A percentile compares a stretch with the other conserved stretches of the same genome.
phyloP scores from a whole-genome alignment of 2,329 filamentous ascomycete species.

The Diaporthe caulivora region DNA sequence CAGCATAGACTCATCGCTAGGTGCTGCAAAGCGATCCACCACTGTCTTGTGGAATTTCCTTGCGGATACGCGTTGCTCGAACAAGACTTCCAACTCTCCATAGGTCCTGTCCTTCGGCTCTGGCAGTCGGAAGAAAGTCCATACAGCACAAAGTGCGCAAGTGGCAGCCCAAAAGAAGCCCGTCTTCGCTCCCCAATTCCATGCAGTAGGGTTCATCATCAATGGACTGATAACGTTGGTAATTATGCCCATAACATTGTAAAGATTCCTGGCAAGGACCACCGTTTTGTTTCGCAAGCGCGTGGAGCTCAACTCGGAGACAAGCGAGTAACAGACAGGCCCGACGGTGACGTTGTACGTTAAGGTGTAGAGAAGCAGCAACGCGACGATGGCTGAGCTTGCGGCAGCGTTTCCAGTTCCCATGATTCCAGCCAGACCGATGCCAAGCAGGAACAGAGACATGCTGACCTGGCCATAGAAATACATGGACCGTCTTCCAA shows the following conservation, averaged over 20 bases:
- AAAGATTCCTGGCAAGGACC: constrained; percentile 57
- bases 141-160: constrained; percentile 59
- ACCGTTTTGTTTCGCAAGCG: constrained; percentile 61
- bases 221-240: constrained; percentile 60
- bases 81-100: constrained; percentile 68
- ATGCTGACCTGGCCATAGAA: constrained; percentile 55
- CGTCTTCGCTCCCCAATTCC: constrained; percentile 61
- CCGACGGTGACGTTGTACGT: constrained; percentile 61
- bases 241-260: constrained; percentile 62
- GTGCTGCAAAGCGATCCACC: constrained; percentile 40
- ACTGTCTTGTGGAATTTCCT: constrained; percentile 54
- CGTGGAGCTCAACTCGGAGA: constrained; percentile 59
- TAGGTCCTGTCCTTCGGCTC: constrained; percentile 67
- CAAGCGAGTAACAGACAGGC: constrained; percentile 57
- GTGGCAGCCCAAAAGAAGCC: constrained; percentile 61
- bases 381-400: constrained; percentile 58
- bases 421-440: constrained; percentile 9
- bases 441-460: constrained; percentile 51
- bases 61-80: constrained; percentile 58
- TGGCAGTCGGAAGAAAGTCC: constrained; percentile 65
- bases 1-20: background rate
- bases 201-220: constrained; percentile 61
- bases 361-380: constrained; percentile 59
- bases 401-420: constrained; percentile 42
- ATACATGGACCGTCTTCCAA: constrained; percentile 65